Evolutionary conservation across 331 rosid species (phyloP), one percentile per base, ranked within the genome.

Genomic region (Arachis monticola): DNA sequence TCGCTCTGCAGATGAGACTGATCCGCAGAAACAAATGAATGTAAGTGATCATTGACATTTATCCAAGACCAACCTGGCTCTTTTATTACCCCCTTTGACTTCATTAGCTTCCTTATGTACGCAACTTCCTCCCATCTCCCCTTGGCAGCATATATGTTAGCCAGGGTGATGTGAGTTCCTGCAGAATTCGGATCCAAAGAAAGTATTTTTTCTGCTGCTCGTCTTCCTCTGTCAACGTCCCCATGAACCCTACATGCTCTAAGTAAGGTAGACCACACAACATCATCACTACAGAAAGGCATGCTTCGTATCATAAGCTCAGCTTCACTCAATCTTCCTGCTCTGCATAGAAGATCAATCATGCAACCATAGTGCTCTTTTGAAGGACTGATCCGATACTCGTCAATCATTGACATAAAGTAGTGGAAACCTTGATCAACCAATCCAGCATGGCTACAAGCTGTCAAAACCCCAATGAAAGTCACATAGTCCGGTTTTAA

Each of bases 1-100:
- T 84, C 85, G 64, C 79, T 81, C 74, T 75, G 85, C 8, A 86
- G 85, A 83, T 86, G 89, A 32, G 88, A 84, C 75, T 69, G 77
- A 68, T 45, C 80, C 62, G 77, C 80, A 22, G 81, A 38, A 64
- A 81, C 64, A 75, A 88, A 90, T 13, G 77, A 75, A 74, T 78
- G 87, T 78, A 81, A 64, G 69, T 41, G 72, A 69, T 83, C 89
- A 58, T 78, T 73, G 62, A 88, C 85, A 73, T 90, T 83, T 56
- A 88, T 72, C 88, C 87, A 87, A 35, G 96, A 92, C 97, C 97
- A 88, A 70, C 93, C 92, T 9, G 85, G 89, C 82, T 92, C 97
- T 78, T 92, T 89, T 57, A 83, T 74, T 75, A 89, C 79, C 5
- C 92, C 91, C 70, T 88, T 89, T 31, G 86, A 85, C 75, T 80